These are phyloP conservation scores for Tolypocladium sp. DNA, from an alignment of 2,329 filamentous ascomycete species.

Conservation along the genomic window DNA sequence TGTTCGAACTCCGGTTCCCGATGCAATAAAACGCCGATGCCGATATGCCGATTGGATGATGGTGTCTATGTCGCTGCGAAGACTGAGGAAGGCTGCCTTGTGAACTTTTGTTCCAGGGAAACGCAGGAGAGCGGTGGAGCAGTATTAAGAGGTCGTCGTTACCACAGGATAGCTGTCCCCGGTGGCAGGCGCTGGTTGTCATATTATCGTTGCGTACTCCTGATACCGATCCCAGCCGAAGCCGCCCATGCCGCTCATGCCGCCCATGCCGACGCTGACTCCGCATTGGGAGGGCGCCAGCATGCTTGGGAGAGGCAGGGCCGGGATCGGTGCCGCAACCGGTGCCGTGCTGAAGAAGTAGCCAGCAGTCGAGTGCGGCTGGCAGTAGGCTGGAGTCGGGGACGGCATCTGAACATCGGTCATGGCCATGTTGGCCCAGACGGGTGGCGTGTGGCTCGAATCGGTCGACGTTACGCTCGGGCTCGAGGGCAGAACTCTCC, in stretches of 20 bases:
- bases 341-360: slow-evolving; percentile 76
- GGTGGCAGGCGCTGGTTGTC: slow-evolving; percentile 50
- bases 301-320: slow-evolving; percentile 79
- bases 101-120: not conserved
- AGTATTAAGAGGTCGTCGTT: slow-evolving; percentile 36
- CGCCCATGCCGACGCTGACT: slow-evolving; percentile 57
- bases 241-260: slow-evolving; percentile 25
- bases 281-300: slow-evolving; percentile 71
- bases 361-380: slow-evolving; percentile 60
- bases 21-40: slow-evolving; percentile 34
- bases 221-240: slow-evolving; percentile 84
- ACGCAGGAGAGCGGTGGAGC: slow-evolving; percentile 11
- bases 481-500: slow-evolving; percentile 86
- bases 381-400: slow-evolving; percentile 68
- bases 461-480: slow-evolving; percentile 68
- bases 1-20: slow-evolving; percentile 29
- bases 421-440: slow-evolving; percentile 75
- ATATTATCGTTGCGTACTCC: slow-evolving; percentile 82
- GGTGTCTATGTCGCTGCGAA: slow-evolving; percentile 27
- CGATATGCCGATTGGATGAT: slow-evolving; percentile 19
- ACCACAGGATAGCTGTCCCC: slow-evolving; percentile 37
- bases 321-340: slow-evolving; percentile 63
- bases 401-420: slow-evolving; percentile 68
- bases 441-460: slow-evolving; percentile 49
- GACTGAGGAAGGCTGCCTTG: slow-evolving; percentile 9